Conservation (phyloP, 176 grass and related monocot species). For the Tillandsia fasciculata region DNA sequence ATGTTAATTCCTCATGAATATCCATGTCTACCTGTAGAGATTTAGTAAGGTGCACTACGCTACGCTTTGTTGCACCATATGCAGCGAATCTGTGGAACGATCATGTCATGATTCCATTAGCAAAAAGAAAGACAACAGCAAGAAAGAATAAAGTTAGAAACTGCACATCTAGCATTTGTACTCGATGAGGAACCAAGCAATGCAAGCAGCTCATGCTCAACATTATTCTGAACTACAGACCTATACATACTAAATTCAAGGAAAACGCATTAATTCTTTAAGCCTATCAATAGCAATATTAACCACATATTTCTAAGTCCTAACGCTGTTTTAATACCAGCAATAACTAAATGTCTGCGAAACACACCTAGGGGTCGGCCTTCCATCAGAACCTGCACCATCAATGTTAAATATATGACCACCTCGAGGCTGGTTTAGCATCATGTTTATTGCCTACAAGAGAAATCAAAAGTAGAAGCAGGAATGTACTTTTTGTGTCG, state of each 20-base stretch:
- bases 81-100: constrained; percentile 63
- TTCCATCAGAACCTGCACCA: constrained; percentile 98
- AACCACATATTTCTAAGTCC: not conserved
- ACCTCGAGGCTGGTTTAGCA: constrained; percentile 77
- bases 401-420: constrained; percentile 98
- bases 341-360: not conserved
- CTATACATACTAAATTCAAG: not conserved
- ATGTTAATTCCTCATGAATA: not conserved
- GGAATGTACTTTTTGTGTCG: constrained; percentile 1
- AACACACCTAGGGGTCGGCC: constrained; percentile 77
- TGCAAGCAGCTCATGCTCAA: not conserved
- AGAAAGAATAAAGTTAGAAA: too few species aligned
- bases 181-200: too few species aligned
- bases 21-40: constrained; percentile 67
- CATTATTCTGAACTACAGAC: constrained; percentile 14
- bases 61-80: constrained; percentile 93
- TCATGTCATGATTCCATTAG: constrained; percentile 13
- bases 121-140: not conserved
- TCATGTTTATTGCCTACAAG: constrained; percentile 96
- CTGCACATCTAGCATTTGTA: too few species aligned
- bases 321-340: not conserved
- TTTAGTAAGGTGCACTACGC: constrained; percentile 91
- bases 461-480: constrained; percentile 9
- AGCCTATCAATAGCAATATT: not conserved
- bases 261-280: constrained; percentile 10